Evolutionary conservation across 208 protist genomes (phyloP).

Genomic region (Vickermania spadyakhi): DNA sequence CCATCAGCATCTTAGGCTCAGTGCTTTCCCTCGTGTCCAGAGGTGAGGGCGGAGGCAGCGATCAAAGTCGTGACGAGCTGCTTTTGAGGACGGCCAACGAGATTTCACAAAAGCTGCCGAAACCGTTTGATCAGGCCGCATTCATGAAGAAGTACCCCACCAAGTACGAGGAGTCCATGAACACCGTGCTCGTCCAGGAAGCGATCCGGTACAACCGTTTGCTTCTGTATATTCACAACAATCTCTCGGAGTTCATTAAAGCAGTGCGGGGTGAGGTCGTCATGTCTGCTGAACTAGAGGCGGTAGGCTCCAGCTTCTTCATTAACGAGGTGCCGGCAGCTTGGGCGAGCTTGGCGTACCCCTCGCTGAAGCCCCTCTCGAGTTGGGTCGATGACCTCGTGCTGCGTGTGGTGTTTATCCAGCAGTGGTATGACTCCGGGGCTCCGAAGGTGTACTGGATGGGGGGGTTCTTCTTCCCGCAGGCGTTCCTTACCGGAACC

Average conservation of each 20-base stretch:
- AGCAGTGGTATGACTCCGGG: conserved; percentile 82
- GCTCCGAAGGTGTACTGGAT: conserved; percentile 91
- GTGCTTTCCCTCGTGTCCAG: conserved; percentile 78
- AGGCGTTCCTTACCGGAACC: conserved; percentile 94
- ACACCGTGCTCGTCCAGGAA: conserved; percentile 93
- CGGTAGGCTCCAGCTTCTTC: conserved; percentile 91
- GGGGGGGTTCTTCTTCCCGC: conserved; percentile 97
- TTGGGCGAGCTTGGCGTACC: conserved; percentile 89
- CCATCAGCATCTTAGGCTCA: conserved; percentile 65
- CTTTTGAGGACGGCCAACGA: conserved; percentile 65
- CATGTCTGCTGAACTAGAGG: conserved; percentile 95
- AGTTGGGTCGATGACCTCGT: conserved; percentile 96
- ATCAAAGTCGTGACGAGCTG: conserved; percentile 35
- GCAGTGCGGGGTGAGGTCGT: conserved; percentile 94
- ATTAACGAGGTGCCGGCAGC: conserved; percentile 92
- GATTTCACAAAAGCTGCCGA: conserved; percentile 81
- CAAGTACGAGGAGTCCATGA: conserved; percentile 92
- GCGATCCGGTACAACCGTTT: conserved; percentile 93
- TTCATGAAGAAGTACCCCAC: conserved; percentile 87
- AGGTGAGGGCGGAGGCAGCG: conserved; percentile 25
- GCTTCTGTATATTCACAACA: conserved; percentile 78
- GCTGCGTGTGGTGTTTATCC: conserved; percentile 83
- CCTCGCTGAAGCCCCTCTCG: conserved; percentile 94
- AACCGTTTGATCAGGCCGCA: conserved; percentile 73
- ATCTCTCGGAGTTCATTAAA: conserved; percentile 90